These are phyloP conservation scores for Pinguiococcus pyrenoidosus DNA, from an alignment of 108 stramenopile species.

Conservation along the genomic window DNA sequence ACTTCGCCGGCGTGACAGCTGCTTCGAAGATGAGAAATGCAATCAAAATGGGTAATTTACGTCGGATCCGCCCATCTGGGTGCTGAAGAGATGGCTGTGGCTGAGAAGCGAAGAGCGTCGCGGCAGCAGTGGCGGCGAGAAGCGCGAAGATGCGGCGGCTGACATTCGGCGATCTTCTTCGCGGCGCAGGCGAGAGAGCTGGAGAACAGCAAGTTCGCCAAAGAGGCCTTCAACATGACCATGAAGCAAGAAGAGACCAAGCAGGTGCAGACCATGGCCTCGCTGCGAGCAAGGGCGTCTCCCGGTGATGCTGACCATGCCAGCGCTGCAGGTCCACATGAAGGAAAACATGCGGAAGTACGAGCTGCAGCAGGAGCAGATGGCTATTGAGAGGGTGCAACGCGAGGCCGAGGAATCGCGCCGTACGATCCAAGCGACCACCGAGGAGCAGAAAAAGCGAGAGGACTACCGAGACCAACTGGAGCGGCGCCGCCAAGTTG, in stretches of 20 bases:
- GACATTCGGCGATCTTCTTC: too few species aligned
- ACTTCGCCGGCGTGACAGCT: too few species aligned
- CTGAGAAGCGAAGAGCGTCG: too few species aligned
- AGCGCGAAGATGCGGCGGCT: too few species aligned
- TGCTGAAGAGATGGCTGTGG: too few species aligned
- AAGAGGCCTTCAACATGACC: slow-evolving; percentile 72
- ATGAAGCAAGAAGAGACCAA: slow-evolving; percentile 85
- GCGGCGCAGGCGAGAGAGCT: too few species aligned
- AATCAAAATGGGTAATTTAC: too few species aligned
- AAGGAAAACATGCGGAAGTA: slow-evolving; percentile 68
- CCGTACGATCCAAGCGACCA: slow-evolving; percentile 79
- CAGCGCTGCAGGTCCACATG: slow-evolving; percentile 48
- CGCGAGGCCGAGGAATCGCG: slow-evolving; percentile 82
- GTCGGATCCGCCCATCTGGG: too few species aligned
- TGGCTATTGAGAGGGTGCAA: slow-evolving; percentile 69
- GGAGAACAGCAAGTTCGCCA: slow-evolving; percentile 56
- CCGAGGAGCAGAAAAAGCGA: slow-evolving; percentile 74
- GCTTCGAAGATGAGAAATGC: too few species aligned
- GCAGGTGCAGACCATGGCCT: slow-evolving; percentile 50
- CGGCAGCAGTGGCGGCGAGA: too few species aligned
- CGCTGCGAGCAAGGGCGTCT: too few species aligned
- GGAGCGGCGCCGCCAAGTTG: slow-evolving; percentile 89
- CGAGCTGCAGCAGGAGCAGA: slow-evolving; percentile 74
- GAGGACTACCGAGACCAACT: slow-evolving; percentile 81
- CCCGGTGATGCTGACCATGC: neutral